phyloP scores from a whole-genome alignment of 108 stramenopile species.

The Phaeodactylum tricornutum region DNA sequence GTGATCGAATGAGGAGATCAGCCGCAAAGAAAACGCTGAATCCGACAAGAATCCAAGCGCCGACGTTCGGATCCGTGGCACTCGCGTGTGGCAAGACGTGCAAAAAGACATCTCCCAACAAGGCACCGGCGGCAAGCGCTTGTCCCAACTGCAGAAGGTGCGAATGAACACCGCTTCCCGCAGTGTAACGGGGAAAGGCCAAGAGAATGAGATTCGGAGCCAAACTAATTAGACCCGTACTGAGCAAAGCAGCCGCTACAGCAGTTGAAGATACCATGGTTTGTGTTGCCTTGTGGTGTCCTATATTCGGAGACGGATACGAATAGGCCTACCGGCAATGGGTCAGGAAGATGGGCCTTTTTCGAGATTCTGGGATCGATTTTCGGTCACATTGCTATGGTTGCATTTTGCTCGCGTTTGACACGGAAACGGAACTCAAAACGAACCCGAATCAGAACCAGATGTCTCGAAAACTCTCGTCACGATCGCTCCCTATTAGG shows the following conservation, averaged over 20 bases:
- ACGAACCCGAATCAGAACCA: too few species aligned
- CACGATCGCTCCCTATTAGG: too few species aligned
- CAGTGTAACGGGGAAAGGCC: constrained; percentile 52
- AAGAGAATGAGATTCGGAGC: constrained; percentile 77
- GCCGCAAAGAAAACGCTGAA: constrained; percentile 61
- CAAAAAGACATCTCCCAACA: constrained; percentile 81
- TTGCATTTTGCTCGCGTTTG: too few species aligned
- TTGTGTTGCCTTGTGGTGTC: too few species aligned
- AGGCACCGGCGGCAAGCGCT: constrained; percentile 65
- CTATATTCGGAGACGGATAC: too few species aligned
- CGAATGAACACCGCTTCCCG: constrained; percentile 18
- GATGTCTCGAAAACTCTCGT: too few species aligned
- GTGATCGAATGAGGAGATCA: constrained; percentile 56
- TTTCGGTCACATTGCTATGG: too few species aligned
- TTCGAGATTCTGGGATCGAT: too few species aligned
- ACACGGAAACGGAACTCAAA: too few species aligned
- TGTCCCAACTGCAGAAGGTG: constrained; percentile 55
- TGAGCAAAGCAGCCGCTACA: not conserved
- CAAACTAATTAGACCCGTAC: constrained; percentile 34
- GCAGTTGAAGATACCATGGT: constrained; percentile 1
- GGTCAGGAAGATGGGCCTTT: too few species aligned
- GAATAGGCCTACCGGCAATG: too few species aligned
- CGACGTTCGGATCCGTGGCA: constrained; percentile 23
- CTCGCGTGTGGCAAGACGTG: constrained; percentile 66
- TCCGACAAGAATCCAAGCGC: constrained; percentile 53